Conservation (phyloP, 169 alveolate genomes). For the Plasmodium gonderi region DNA sequence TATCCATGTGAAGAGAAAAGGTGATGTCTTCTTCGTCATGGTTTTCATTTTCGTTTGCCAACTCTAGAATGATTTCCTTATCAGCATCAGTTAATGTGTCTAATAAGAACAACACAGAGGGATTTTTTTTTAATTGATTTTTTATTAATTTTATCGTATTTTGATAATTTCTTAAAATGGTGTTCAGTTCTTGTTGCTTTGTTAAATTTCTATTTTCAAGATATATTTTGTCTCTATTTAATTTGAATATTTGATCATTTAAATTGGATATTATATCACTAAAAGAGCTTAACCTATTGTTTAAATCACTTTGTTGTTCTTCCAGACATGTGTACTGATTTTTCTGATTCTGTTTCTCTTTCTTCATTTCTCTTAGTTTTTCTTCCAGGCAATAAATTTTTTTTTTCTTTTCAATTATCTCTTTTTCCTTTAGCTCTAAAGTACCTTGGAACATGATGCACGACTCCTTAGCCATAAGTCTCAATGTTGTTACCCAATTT, state of each 20-base stretch:
- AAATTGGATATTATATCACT: neutral
- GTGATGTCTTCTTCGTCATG: neutral
- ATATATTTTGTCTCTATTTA: slow-evolving; percentile 31
- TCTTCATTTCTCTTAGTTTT: slow-evolving; percentile 4
- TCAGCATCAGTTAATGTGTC: slow-evolving; percentile 8
- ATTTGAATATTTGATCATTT: slow-evolving; percentile 2
- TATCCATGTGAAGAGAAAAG: neutral
- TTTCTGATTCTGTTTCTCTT: slow-evolving; percentile 9
- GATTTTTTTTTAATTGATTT: slow-evolving; percentile 5
- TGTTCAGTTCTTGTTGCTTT: slow-evolving; percentile 11
- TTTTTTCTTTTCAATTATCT: slow-evolving; percentile 16
- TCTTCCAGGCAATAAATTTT: slow-evolving; percentile 5
- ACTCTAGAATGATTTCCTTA: neutral
- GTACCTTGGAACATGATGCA: slow-evolving; percentile 28
- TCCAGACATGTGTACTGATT: slow-evolving; percentile 15
- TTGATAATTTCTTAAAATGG: slow-evolving; percentile 14
- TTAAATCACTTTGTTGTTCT: slow-evolving; percentile 2
- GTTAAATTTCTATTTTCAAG: slow-evolving; percentile 5
- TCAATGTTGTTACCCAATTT: neutral
- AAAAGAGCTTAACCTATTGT: neutral
- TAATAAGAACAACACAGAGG: slow-evolving; percentile 16
- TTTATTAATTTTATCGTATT: neutral
- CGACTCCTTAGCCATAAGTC: slow-evolving; percentile 37
- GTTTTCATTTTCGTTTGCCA: neutral
- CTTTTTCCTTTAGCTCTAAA: slow-evolving; percentile 17